Evolutionary conservation across 2,329 filamentous ascomycete genomes (phyloP), one percentile per base, ranked within the genome.

Genomic region (Claviceps cyperi): DNA sequence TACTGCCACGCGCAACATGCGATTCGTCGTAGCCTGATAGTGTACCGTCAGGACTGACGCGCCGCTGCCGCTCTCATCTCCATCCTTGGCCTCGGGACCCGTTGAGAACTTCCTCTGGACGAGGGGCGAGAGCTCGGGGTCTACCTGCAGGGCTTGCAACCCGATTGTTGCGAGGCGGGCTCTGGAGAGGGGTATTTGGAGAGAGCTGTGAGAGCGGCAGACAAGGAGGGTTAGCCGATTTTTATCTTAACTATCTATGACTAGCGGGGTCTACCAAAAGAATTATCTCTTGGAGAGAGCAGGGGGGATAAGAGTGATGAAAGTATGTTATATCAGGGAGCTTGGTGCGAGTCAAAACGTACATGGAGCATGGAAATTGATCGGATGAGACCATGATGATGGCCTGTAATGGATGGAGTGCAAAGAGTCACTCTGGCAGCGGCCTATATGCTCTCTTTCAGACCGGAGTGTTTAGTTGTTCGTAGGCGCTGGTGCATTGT

Each of bases 1-100:
- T 51, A 96, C 90, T 3, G 91, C 86, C 2, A 98, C 92, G 43
- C 92, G 83, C 51, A 98, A 75, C 91, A 97, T 97, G 57, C 92
- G 83, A 64, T 96, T 95, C 19, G 92, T 97, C 0, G 88, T 88
- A 1, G 92, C 92, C 50, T 75, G 77, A 68, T 97, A 97, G 53
- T 84, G 77, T 9, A 86, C 84, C 53, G 76, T 74, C 46, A 97
- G 72, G 4, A 90, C 67, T 21, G 61, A 66, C 17, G 64, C 59
- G 40, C 63, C 62, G 28, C 56, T 52, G 22, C 21, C 32, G 5
- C 22, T 11, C 53, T 50, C 8, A 6, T 22, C 40, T 40, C 45
- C 11, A 56, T 52, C 11, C n/a, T 41, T 8, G 24, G 55, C 47
- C 21, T 59, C 56, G n/a, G 62, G 45, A 28, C 69, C 66, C 47